A percentile compares a stretch with the other conserved stretches of the same genome.
phyloP scores from a whole-genome alignment of 495 filamentous ascomycete species.

The Aspergillus bridgeri region DNA sequence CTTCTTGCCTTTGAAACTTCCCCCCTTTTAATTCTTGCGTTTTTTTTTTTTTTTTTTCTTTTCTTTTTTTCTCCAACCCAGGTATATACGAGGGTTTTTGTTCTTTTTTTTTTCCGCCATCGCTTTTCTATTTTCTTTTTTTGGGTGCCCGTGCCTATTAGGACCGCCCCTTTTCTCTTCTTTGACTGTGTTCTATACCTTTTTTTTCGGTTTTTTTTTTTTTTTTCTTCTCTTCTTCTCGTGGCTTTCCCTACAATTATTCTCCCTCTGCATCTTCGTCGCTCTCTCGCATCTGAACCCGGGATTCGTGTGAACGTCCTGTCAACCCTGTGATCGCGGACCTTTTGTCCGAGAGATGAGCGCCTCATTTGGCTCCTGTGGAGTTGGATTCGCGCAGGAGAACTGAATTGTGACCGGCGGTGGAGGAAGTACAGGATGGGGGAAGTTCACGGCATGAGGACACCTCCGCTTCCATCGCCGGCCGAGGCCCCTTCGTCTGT shows the following conservation, averaged over 20 bases:
- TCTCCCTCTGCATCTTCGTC: constrained; percentile 5
- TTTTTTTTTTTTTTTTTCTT: constrained; percentile 5
- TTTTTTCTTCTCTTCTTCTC: background rate
- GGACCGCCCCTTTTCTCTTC: background rate
- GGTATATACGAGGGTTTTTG: background rate
- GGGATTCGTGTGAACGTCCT: constrained; percentile 5
- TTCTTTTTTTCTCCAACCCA: background rate
- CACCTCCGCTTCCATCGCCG: constrained; percentile 43
- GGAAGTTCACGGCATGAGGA: constrained; percentile 40
- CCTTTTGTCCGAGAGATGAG: constrained; percentile 38
- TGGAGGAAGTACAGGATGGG: constrained; percentile 38
- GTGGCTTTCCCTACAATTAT: background rate
- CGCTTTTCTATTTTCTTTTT: background rate
- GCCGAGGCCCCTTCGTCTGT: constrained; percentile 36
- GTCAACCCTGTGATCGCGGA: constrained; percentile 17
- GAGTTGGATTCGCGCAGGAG: constrained; percentile 33
- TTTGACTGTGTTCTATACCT: constrained; percentile 6
- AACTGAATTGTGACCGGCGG: constrained; percentile 33
- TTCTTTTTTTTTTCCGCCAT: background rate
- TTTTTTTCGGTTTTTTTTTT: constrained; percentile 2
- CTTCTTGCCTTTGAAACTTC: background rate
- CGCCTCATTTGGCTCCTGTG: constrained; percentile 28
- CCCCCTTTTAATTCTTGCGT: background rate
- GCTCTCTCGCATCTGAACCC: constrained; percentile 1
- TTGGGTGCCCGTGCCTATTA: background rate